Percentiles rank a stretch among this genome's conserved stretches.
These are phyloP conservation scores for Neurospora sp. DNA, from an alignment of 495 filamentous ascomycete genomes.

Conservation along the genomic window DNA sequence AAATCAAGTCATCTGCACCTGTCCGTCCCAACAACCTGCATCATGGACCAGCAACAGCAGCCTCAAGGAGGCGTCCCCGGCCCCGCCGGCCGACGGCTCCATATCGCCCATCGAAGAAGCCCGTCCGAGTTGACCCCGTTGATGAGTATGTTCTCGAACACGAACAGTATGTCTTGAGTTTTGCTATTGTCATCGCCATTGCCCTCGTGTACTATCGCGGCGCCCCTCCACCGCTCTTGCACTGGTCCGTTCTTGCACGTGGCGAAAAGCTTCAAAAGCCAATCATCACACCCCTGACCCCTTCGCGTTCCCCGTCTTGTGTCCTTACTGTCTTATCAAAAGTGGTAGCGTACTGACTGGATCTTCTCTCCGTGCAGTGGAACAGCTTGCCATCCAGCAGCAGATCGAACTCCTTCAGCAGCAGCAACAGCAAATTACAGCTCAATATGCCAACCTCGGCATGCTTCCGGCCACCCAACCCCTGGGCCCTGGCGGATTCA, in stretches of 20 bases:
- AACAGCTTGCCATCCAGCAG: constrained; percentile 97
- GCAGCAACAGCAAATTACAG: constrained; percentile 96
- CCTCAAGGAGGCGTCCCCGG: constrained; percentile 61
- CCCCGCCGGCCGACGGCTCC: constrained; percentile 79
- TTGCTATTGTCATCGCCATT: neutral
- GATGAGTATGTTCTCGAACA: constrained; percentile 77
- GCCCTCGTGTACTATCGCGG: neutral
- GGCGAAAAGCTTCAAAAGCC: neutral
- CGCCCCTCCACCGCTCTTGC: neutral
- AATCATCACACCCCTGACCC: neutral
- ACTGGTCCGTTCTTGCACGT: neutral
- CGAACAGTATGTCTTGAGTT: constrained; percentile 38
- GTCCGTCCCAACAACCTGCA: neutral
- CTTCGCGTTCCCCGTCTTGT: neutral
- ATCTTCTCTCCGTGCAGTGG: constrained; percentile 49
- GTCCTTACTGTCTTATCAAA: neutral
- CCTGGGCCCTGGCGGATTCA: constrained; percentile 59
- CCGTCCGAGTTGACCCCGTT: constrained; percentile 95
- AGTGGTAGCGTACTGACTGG: constrained; percentile 17
- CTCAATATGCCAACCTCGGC: constrained; percentile 94
- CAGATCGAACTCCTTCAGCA: constrained; percentile 97
- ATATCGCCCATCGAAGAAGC: constrained; percentile 95
- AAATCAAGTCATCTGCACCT: neutral
- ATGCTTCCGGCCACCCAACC: constrained; percentile 78
- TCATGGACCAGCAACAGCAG: constrained; percentile 74